Base-by-base conservation (phyloP, 2,329 filamentous ascomycete species). In the Blumeria graminis region DNA sequence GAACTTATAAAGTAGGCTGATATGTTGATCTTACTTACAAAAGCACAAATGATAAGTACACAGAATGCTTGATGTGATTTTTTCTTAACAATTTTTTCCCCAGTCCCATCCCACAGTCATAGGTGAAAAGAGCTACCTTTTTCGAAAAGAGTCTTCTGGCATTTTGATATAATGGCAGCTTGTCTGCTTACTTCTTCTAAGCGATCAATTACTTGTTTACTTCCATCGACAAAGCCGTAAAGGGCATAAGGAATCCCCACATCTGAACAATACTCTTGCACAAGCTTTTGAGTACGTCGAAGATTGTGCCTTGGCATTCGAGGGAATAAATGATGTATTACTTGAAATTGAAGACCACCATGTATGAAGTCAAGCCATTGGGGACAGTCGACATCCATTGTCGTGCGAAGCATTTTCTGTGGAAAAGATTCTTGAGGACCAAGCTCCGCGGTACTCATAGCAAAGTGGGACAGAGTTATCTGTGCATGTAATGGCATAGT, bases 381-480 rank as follows among this genome's bases (percentile, higher is more conserved):
- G 0, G 87, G 86, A 65, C 87, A 94, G 66, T 92, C 86, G 22
- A 94, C 81, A 61, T 94, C 87, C 87, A 94, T 94, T 11, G 88
- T 94, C 0, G 88, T 94, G 62, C 89, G 81, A 50, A 94, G 74
- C 82, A 93, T 92, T 68, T 82, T 85, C 69, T 94, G 87, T 0
- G 88, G 80, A 67, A 94, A 94, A 0, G 85, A 92, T 67, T 94
- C 88, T 55, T 81, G 74, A 1, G 84, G 80, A 0, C 89, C 89
- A 11, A 94, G 74, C 63, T 94, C 86, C 10, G 85, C 77, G 0
- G 88, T 94, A 62, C 85, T 90, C 88, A 94, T 94, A 61, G 86
- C 86, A 68, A 93, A 94, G 69, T 94, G 88, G 1, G 85, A 92
- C 16, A 94, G 76, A 0, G 87, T 93, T 66, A 94, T 94, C 67